Conservation (phyloP, 441 rosid genomes). For the Corymbia calophylla region DNA sequence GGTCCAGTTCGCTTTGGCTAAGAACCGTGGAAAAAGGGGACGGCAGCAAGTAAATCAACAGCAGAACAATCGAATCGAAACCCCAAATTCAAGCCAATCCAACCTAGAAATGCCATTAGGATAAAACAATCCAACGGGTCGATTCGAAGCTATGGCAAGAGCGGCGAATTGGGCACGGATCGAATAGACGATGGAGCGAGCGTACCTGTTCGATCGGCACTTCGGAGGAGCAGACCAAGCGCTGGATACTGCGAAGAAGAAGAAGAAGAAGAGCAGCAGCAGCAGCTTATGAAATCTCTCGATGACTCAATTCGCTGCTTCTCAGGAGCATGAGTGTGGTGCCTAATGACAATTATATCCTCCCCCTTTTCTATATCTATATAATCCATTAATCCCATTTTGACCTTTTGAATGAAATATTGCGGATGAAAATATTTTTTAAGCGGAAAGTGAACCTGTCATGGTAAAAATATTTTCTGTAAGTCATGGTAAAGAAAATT, state of each 20-base stretch:
- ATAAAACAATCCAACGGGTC: neutral
- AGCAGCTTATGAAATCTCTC: neutral
- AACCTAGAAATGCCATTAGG: neutral
- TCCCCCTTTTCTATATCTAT: neutral
- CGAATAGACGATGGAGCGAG: neutral
- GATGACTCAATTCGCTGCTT: neutral
- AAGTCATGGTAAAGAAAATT: neutral
- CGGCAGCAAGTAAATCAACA: neutral
- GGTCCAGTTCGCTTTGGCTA: neutral
- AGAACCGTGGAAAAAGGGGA: neutral
- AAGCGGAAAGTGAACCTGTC: neutral
- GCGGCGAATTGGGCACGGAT: neutral
- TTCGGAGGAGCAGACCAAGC: neutral
- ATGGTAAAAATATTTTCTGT: neutral
- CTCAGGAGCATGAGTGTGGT: neutral
- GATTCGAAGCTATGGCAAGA: neutral
- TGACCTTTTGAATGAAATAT: neutral
- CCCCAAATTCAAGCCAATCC: neutral
- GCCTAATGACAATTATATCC: neutral
- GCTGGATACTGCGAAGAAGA: neutral
- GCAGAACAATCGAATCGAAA: neutral
- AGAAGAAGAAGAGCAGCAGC: neutral
- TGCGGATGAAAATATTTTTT: neutral
- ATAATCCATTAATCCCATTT: neutral
- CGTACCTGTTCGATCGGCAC: neutral